Percentiles rank a stretch among this genome's conserved stretches.
Conservation (phyloP, 2,329 filamentous ascomycete species). For the Xylaria sp. region DNA sequence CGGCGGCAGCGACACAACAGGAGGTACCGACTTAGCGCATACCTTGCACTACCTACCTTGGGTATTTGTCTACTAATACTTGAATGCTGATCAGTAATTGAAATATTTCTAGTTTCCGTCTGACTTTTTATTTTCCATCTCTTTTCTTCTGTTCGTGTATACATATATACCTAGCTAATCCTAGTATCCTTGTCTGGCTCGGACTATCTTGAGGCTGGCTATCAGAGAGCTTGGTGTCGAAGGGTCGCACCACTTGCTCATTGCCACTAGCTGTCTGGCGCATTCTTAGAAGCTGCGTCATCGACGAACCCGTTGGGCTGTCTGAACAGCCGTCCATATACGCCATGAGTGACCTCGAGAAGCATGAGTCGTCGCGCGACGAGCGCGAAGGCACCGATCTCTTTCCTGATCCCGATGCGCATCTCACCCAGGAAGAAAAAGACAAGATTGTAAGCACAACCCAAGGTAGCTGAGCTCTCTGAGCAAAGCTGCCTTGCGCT, state of each 20-base stretch:
- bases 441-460: constrained; percentile 60
- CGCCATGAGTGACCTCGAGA: constrained; percentile 48
- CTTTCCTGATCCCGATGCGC: constrained; percentile 65
- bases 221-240: constrained; percentile 6
- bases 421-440: constrained; percentile 65
- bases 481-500: constrained; percentile 3
- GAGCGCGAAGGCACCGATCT: constrained; percentile 32
- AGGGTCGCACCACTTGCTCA: constrained; percentile 2
- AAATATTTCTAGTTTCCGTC: constrained; percentile 25
- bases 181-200: background rate
- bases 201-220: constrained; percentile 2
- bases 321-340: background rate
- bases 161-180: constrained; percentile 3
- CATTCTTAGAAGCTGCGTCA: background rate
- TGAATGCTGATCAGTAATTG: constrained; percentile 30
- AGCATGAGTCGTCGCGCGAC: constrained; percentile 41
- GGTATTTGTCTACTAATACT: background rate
- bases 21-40: background rate
- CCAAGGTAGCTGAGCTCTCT: background rate
- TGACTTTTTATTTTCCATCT: constrained; percentile 4
- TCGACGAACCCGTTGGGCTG: constrained; percentile 1
- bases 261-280: background rate
- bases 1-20: background rate
- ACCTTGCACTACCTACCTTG: constrained; percentile 1
- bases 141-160: constrained; percentile 6